Evolutionary conservation across 805 yeast genomes (phyloP).

Genomic region (Zygosaccharomyces rouxii): DNA sequence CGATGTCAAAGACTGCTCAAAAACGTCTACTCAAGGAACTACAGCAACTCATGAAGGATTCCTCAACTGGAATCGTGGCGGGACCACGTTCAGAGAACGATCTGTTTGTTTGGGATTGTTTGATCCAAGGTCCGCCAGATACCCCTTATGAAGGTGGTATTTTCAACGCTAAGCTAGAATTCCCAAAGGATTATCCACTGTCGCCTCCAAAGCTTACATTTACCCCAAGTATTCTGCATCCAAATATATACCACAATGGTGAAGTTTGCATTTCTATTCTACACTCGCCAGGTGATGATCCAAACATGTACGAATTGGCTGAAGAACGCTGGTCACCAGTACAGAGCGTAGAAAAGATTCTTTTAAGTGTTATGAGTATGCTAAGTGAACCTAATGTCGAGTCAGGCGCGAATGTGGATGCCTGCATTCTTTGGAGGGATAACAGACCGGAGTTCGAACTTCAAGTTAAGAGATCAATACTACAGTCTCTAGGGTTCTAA

Average conservation of each 20-base stretch:
- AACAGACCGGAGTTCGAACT: constrained; percentile 62
- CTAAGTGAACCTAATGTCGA: constrained; percentile 95
- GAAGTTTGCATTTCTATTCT: constrained; percentile 92
- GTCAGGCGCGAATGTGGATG: constrained; percentile 86
- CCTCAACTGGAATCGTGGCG: constrained; percentile 94
- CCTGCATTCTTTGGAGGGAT: constrained; percentile 85
- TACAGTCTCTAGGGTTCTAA: constrained; percentile 65
- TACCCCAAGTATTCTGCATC: constrained; percentile 82
- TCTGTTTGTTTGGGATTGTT: constrained; percentile 77
- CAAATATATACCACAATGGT: constrained; percentile 91
- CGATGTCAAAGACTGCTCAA: constrained; percentile 62
- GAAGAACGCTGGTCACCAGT: constrained; percentile 98
- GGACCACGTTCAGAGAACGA: constrained; percentile 79
- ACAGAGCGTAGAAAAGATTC: constrained; percentile 94
- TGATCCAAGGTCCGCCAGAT: constrained; percentile 76
- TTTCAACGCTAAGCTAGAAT: constrained; percentile 68
- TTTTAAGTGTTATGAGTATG: constrained; percentile 91
- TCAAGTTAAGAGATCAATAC: constrained; percentile 63
- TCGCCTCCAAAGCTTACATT: constrained; percentile 75
- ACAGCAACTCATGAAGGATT: constrained; percentile 76
- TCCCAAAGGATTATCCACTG: constrained; percentile 78
- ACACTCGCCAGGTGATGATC: constrained; percentile 97
- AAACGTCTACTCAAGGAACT: constrained; percentile 82
- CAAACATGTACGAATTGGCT: constrained; percentile 89
- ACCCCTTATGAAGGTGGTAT: constrained; percentile 85